Evolutionary conservation across 306 rosid species (phyloP).

Genomic region (Cucumis hystrix): DNA sequence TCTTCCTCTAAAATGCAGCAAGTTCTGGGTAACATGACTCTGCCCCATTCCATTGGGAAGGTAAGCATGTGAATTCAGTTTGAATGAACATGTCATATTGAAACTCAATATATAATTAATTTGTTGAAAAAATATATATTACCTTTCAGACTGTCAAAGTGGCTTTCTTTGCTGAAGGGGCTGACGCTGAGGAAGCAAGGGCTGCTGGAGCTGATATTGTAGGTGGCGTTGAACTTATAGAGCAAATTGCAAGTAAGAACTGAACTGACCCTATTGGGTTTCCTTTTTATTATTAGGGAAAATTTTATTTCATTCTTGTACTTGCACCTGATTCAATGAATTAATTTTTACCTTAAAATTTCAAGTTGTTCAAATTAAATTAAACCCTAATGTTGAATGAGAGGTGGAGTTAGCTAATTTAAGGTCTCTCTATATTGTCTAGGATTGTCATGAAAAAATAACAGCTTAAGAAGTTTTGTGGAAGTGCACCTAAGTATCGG

Average conservation of each 20-base stretch:
- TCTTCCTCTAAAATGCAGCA: conserved; percentile 43
- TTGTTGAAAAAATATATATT: conserved; percentile 21
- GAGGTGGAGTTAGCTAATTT: not conserved
- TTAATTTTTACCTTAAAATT: not conserved
- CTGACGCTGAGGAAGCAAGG: conserved; percentile 95
- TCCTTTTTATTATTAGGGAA: not conserved
- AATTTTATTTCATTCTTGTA: not conserved
- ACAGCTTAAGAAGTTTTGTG: not conserved
- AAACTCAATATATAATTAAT: conserved; percentile 12
- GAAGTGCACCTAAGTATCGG: not conserved
- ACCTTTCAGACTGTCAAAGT: conserved; percentile 70
- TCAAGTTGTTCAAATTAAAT: not conserved
- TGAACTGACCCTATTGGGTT: conserved; percentile 15
- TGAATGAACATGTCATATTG: not conserved
- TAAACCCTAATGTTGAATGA: not conserved
- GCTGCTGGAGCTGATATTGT: conserved; percentile 98
- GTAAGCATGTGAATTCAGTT: conserved; percentile 23
- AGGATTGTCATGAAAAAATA: not conserved
- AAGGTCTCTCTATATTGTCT: not conserved
- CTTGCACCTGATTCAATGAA: not conserved
- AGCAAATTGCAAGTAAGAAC: conserved; percentile 81
- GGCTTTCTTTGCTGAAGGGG: conserved; percentile 97
- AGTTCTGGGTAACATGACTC: conserved; percentile 85
- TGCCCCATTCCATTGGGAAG: conserved; percentile 93
- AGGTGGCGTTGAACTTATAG: conserved; percentile 90